Percentiles rank a stretch among this genome's conserved stretches.
These are phyloP conservation scores for Myxozyma geophila DNA, from an alignment of 805 yeast species.

Conservation along the genomic window DNA sequence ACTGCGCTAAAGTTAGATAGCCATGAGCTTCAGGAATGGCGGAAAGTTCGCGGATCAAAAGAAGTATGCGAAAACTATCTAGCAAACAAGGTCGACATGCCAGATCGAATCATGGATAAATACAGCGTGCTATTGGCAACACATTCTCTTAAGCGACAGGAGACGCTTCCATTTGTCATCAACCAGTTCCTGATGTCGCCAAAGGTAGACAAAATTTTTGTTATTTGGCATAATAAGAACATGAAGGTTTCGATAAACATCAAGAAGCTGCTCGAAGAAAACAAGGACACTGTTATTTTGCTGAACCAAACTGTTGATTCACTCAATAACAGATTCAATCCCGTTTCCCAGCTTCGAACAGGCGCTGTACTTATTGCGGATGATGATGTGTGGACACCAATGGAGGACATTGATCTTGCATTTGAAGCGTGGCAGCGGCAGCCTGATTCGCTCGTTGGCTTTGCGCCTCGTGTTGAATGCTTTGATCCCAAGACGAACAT, in stretches of 20 bases:
- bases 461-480: conserved; percentile 36
- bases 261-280: conserved; percentile 16
- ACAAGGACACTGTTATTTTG: conserved; percentile 24
- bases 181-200: conserved; percentile 31
- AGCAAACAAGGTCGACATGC: conserved; percentile 14
- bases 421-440: conserved; percentile 36
- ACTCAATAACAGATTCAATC: conserved; percentile 35
- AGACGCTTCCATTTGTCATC: conserved; percentile 32
- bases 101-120: conserved; percentile 28
- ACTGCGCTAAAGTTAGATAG: conserved; percentile 24
- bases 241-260: conserved; percentile 31
- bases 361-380: conserved; percentile 34
- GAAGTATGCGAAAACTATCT: conserved; percentile 29
- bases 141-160: conserved; percentile 34
- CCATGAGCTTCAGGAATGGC: conserved; percentile 28
- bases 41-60: conserved; percentile 28
- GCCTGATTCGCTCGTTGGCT: conserved; percentile 35
- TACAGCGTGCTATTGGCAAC: conserved; percentile 35
- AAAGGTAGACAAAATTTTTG: conserved; percentile 30
- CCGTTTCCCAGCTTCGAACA: conserved; percentile 29
- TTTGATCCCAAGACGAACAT: conserved; percentile 19
- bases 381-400: conserved; percentile 37
- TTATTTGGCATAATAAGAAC: conserved; percentile 34
- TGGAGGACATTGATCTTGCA: conserved; percentile 33
- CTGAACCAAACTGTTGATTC: conserved; percentile 34